phyloP scores from a whole-genome alignment of 179 eudicot genomes.

The Patellifolia procumbens region DNA sequence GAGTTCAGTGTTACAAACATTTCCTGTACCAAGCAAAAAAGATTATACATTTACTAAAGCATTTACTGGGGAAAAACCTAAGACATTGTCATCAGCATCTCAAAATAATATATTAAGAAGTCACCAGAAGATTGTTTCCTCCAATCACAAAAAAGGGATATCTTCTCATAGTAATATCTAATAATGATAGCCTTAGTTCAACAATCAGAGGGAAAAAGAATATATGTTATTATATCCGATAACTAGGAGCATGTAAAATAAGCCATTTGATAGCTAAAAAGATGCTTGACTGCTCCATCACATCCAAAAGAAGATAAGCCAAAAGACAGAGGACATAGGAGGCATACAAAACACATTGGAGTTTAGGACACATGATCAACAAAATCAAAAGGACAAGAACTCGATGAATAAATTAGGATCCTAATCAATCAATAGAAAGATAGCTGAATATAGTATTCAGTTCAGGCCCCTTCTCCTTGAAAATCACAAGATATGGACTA shows the following conservation, averaged over 20 bases:
- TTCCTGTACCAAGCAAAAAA: background rate
- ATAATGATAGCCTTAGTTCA: background rate
- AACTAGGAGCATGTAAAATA: background rate
- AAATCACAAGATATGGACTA: background rate
- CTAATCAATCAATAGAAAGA: background rate
- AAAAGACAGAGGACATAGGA: background rate
- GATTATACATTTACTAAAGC: background rate
- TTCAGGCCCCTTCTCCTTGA: background rate
- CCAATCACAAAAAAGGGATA: background rate
- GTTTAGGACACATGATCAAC: constrained; percentile 1
- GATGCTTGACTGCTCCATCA: background rate
- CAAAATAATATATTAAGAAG: background rate
- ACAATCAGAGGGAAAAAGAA: background rate
- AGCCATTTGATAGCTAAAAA: background rate
- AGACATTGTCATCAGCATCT: background rate
- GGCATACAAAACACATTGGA: background rate
- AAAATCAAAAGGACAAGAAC: background rate
- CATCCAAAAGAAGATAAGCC: background rate
- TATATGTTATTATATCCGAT: background rate
- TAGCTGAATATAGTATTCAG: background rate
- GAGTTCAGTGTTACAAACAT: background rate
- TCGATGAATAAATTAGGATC: background rate
- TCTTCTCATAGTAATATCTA: background rate
- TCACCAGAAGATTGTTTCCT: background rate
- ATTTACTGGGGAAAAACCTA: background rate